Conservation (phyloP, 2,329 filamentous ascomycete species). For the Aspergillus tanneri region DNA sequence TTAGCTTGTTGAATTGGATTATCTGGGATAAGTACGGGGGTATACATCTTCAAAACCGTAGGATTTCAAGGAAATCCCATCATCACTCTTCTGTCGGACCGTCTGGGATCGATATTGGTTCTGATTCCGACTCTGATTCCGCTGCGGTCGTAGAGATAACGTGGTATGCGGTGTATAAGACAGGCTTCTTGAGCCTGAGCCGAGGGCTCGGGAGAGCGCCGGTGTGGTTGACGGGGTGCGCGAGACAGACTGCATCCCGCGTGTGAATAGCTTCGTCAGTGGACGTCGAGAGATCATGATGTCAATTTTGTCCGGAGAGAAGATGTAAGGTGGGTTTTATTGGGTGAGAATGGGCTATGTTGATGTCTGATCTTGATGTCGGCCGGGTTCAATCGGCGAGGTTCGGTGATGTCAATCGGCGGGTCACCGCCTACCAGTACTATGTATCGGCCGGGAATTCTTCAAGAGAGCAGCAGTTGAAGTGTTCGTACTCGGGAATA, state of each 20-base stretch:
- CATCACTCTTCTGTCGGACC: slow-evolving; percentile 5
- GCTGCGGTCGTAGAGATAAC: no score
- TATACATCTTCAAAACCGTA: slow-evolving; percentile 41
- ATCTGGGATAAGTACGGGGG: not conserved
- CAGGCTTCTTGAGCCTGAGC: no score
- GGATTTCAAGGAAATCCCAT: slow-evolving; percentile 16
- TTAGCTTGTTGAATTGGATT: not conserved
- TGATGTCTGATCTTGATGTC: not conserved
- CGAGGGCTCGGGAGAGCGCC: not conserved
- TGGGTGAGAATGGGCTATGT: no score
- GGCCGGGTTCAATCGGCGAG: no score
- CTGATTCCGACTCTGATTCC: not conserved
- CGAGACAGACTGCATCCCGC: not conserved
- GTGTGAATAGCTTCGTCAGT: not conserved
- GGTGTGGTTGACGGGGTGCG: not conserved
- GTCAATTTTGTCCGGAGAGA: not conserved
- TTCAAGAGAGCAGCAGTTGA: not conserved
- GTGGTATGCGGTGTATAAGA: no score
- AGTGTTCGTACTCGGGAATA: not conserved
- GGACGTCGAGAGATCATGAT: not conserved
- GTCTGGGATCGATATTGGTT: not conserved
- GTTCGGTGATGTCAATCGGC: slow-evolving; percentile 3
- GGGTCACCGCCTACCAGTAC: slow-evolving; percentile 4
- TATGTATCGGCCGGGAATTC: no score
- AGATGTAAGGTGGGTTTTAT: no score